phyloP scores from a whole-genome alignment of 176 grass and related monocot genomes.

The Secale cereale region DNA sequence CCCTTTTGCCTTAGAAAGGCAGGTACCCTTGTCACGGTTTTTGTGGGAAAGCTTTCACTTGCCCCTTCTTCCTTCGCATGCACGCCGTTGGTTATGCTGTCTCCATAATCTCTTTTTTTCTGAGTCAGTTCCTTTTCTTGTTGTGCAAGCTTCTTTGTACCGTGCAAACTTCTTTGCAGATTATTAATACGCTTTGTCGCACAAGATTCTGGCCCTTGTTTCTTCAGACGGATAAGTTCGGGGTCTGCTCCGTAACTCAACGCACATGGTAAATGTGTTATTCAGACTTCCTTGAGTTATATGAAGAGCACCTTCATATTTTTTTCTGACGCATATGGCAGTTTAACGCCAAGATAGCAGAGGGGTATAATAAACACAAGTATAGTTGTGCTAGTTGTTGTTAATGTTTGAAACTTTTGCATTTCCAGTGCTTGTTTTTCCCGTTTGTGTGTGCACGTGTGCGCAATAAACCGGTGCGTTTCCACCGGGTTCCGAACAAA shows the following conservation, averaged over 20 bases:
- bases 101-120: neutral
- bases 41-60: neutral
- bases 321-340: too few species aligned
- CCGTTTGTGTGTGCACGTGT: neutral
- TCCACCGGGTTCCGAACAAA: neutral
- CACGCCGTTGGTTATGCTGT: neutral
- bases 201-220: neutral
- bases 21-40: neutral
- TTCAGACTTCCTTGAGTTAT: too few species aligned
- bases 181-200: neutral
- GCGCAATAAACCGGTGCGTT: neutral
- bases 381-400: neutral
- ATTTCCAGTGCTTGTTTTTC: neutral
- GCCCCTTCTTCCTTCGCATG: neutral
- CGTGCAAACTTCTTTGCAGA: neutral
- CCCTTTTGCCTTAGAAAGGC: too few species aligned
- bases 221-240: neutral
- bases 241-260: neutral
- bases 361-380: too few species aligned
- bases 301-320: too few species aligned
- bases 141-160: neutral
- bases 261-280: too few species aligned
- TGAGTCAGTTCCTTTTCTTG: neutral
- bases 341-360: too few species aligned
- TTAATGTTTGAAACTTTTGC: neutral